These are phyloP conservation scores for Graphiopsis chlorocephala DNA, from an alignment of 2,329 filamentous ascomycete species.

Conservation along the genomic window DNA sequence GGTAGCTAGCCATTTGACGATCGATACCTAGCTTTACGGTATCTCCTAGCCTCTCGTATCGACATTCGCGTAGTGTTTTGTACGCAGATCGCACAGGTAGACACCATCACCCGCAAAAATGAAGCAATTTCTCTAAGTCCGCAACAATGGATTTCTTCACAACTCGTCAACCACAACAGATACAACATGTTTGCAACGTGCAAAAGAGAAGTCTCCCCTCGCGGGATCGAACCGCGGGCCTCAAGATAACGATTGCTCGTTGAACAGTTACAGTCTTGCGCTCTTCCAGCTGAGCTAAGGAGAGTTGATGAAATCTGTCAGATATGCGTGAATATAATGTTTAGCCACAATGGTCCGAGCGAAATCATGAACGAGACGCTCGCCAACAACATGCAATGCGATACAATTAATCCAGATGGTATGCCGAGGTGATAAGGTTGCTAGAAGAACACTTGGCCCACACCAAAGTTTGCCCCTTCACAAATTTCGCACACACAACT, in stretches of 20 bases:
- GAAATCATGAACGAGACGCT: too few relatives aligned
- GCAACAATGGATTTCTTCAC: not conserved
- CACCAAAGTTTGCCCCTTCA: too few relatives aligned
- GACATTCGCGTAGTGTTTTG: not conserved
- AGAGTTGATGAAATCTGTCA: not conserved
- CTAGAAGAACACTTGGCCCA: too few relatives aligned
- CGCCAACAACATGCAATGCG: too few relatives aligned
- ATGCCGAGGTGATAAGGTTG: too few relatives aligned
- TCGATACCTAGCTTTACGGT: not conserved
- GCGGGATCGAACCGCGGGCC: slow-evolving; percentile 2
- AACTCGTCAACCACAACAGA: not conserved
- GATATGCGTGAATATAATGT: too few relatives aligned
- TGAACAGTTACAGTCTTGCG: not conserved
- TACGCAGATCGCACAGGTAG: not conserved
- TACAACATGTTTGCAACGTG: not conserved
- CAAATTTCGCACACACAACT: too few relatives aligned
- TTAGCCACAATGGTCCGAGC: too few relatives aligned
- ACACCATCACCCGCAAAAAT: not conserved
- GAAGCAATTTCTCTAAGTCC: not conserved
- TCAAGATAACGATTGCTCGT: not conserved
- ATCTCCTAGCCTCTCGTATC: not conserved
- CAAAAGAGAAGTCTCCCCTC: not conserved
- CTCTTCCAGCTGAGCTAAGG: slow-evolving; percentile 5
- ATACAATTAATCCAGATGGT: too few relatives aligned
- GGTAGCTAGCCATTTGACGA: not conserved